Evolutionary conservation across 2,329 filamentous ascomycete species (phyloP), one percentile per base, ranked within the genome.

Genomic region (Sporothrix inflata): DNA sequence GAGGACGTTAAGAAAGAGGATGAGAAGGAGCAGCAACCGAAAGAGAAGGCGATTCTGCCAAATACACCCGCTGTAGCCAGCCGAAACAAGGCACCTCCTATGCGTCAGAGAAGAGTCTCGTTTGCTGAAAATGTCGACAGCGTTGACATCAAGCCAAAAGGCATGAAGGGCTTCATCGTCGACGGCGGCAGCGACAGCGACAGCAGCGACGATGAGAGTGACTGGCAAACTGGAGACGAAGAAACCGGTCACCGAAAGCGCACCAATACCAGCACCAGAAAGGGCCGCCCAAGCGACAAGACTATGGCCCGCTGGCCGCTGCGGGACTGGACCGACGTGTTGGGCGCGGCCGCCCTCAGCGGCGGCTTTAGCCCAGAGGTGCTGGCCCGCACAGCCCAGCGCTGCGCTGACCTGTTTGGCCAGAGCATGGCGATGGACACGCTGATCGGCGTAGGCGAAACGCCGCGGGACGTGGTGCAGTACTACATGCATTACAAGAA

Each of bases 251-350:
- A 9, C 21, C 38, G 5, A 19, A 70, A 51, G 11, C 8, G 8
- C 21, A 27, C 14, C 14, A 47, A 16, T 6, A 40, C 9, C 21
- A 45, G 21, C 4, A 34, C 30, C 5, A 21, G 38, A 69, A 49
- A 47, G 57, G 47, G 16, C 6, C 14, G 4, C 7, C 21, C 61
- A 19, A 12, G 45, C 47, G 49, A 51, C 45, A 30, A 8, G 14
- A 30, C 61, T 27, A 14, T 73, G 42, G 12, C 53, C 27, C 47
- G 60, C 74, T 85, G 79, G 78, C 84, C 80, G 16, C 82, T 89
- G 14, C 87, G 92, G 27, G 92, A 97, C 81, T 98, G 95, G 95
- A 92, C 90, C 75, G 93, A 97, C 75, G 87, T 98, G 1, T 82
- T 98, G 38, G 92, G 92, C 0, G 85, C 94, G 0, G 85, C 94